Base-by-base conservation (phyloP, 2,329 filamentous ascomycete species). In the Lanzia echinophila region DNA sequence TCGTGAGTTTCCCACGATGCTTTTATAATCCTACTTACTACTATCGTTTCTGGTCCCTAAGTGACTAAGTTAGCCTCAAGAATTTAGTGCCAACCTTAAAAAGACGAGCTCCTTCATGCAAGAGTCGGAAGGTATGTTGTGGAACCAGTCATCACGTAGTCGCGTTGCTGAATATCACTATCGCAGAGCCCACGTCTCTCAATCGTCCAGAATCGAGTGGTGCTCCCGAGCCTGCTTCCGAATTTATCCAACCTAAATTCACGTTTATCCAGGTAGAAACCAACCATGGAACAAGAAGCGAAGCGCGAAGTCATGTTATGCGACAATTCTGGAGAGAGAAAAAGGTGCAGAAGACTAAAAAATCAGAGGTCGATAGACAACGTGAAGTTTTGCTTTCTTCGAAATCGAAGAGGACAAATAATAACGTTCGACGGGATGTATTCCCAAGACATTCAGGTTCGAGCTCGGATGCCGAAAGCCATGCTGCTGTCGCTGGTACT, bases 281-380 rank as follows among this genome's bases (percentile, higher is more conserved):
- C 12, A 22, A 20, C 12, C 13, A 24, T 39, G 34, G 43, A 8
- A 10, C 43, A 13, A 36, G 43, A 32, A 53, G n/a, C 11, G 42
- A 13, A 7, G 43, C 50, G 13, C 50, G 34, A 20, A 53, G 43
- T 24, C 43, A 42, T 47, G 24, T 48, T 15, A 48, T 42, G 44
- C 50, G 50, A 19, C 34, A 47, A 13, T 48, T 47, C n/a, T 53
- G 50, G 36, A 17, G 19, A 11, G 33, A 41, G 20, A 53, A 41
- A 22, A 53, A 17, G 34, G 7, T 47, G 15, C 50, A 42, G 19
- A 42, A 13, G 8, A 6, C 10, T 6, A 32, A 38, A 19, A 34
- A 42, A 7, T 5, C 24, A 12, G 28, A 31, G 22, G 43, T 8
- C 7, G 8, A 2, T 19, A 1, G 34, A 10, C 47, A 19, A 34